A percentile compares a stretch with the other conserved stretches of the same genome.
phyloP scores from a whole-genome alignment of 2,329 filamentous ascomycete species.

The Leptographium wingfieldii region DNA sequence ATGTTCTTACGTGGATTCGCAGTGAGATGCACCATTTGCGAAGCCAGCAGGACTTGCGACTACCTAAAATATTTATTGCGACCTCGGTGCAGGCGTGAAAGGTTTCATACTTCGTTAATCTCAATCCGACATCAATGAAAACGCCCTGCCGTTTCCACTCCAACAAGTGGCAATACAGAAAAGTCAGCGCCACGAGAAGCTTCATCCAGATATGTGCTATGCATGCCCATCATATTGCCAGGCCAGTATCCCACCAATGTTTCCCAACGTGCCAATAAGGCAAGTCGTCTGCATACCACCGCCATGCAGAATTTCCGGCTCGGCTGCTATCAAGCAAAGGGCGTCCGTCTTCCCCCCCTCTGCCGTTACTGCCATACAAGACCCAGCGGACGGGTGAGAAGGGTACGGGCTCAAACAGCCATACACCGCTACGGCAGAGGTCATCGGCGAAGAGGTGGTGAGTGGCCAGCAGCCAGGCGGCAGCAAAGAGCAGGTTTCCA shows the following conservation, averaged over 20 bases:
- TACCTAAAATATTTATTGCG: constrained; percentile 4
- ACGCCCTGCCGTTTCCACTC: background rate
- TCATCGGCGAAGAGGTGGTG: constrained; percentile 60
- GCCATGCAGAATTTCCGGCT: constrained; percentile 39
- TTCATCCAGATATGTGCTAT: background rate
- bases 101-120: background rate
- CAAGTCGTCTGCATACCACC: constrained; percentile 45
- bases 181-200: no score
- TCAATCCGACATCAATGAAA: no score
- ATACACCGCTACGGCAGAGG: constrained; percentile 59
- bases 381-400: constrained; percentile 56
- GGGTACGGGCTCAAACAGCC: constrained; percentile 73
- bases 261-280: constrained; percentile 44
- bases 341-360: no score
- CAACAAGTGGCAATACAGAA: background rate
- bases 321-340: constrained; percentile 31
- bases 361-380: background rate
- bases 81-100: no score
- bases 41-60: constrained; percentile 2
- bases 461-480: constrained; percentile 57
- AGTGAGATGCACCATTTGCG: constrained; percentile 28
- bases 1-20: constrained; percentile 57
- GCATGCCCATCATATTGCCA: constrained; percentile 19
- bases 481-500: constrained; percentile 49
- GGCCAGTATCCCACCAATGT: constrained; percentile 46